Evolutionary conservation across 2,329 filamentous ascomycete species (phyloP).

Genomic region (Stachybotrys elegans): DNA sequence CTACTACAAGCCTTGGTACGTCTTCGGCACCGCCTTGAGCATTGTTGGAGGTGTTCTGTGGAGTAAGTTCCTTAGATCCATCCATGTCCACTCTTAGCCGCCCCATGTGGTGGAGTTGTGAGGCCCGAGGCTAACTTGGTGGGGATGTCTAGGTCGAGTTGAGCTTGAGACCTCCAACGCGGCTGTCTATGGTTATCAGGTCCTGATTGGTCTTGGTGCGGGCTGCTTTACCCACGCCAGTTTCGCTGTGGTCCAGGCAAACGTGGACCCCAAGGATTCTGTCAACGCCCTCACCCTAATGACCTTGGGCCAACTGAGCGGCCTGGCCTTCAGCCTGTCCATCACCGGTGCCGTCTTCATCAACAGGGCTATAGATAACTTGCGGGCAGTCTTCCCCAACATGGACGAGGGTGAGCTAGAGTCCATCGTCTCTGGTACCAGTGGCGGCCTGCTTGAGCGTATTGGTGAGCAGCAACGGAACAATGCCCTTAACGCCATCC

Average conservation of each 20-base stretch:
- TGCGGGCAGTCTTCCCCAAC: constrained; percentile 16
- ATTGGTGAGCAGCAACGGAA: constrained; percentile 11
- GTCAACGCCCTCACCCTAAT: constrained; percentile 27
- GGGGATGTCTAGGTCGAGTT: constrained; percentile 1
- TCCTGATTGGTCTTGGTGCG: constrained; percentile 27
- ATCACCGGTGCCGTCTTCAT: constrained; percentile 20
- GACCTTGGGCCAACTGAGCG: constrained; percentile 10
- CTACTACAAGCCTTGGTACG: constrained; percentile 34
- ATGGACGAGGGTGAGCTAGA: constrained; percentile 15
- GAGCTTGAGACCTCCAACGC: neutral
- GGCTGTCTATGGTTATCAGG: constrained; percentile 22
- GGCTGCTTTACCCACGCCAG: constrained; percentile 25
- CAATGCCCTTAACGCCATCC: constrained; percentile 18
- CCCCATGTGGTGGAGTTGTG: too few relatives aligned
- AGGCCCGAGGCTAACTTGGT: neutral
- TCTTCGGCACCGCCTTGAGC: constrained; percentile 25
- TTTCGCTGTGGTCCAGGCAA: constrained; percentile 26
- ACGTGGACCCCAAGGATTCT: constrained; percentile 20
- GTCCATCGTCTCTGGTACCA: constrained; percentile 15
- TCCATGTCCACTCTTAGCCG: too few relatives aligned
- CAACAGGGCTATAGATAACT: constrained; percentile 19
- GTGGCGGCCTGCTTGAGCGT: constrained; percentile 4
- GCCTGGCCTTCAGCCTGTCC: neutral
- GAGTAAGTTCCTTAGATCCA: too few relatives aligned
- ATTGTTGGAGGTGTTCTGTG: constrained; percentile 28